These are phyloP conservation scores for Aspergillaceae sp. DNA, from an alignment of 2,329 filamentous ascomycete species.

Conservation along the genomic window DNA sequence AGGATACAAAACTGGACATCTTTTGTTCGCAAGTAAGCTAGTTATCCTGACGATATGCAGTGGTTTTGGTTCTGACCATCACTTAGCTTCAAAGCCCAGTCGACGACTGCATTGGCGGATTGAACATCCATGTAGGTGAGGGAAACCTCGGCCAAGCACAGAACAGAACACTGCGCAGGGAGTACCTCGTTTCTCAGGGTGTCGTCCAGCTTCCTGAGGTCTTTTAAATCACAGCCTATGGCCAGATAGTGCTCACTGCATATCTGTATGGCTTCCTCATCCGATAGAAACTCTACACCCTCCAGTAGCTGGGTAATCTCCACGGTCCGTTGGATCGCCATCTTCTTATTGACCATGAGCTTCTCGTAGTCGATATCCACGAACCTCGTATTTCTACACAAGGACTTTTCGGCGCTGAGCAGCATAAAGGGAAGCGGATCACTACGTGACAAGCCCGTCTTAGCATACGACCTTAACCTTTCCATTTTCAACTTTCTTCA, in stretches of 20 bases:
- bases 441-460: slow-evolving; percentile 40
- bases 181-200: slow-evolving; percentile 53
- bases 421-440: slow-evolving; percentile 83
- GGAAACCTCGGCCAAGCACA: slow-evolving; percentile 85
- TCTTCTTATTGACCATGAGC: slow-evolving; percentile 65
- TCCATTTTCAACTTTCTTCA: neutral
- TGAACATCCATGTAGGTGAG: slow-evolving; percentile 78
- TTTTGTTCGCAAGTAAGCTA: slow-evolving; percentile 6
- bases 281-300: slow-evolving; percentile 31
- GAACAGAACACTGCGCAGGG: slow-evolving; percentile 51
- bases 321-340: slow-evolving; percentile 55
- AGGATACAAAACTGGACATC: slow-evolving; percentile 73
- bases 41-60: neutral
- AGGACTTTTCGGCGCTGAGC: slow-evolving; percentile 55
- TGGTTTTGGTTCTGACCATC: slow-evolving; percentile 45
- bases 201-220: slow-evolving; percentile 53
- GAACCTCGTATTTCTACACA: slow-evolving; percentile 56
- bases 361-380: slow-evolving; percentile 81
- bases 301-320: slow-evolving; percentile 49
- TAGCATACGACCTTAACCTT: slow-evolving; percentile 16
- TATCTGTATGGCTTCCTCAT: slow-evolving; percentile 43
- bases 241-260: slow-evolving; percentile 65
- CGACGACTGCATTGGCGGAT: slow-evolving; percentile 64
- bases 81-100: slow-evolving; percentile 65
- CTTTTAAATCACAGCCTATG: slow-evolving; percentile 70